phyloP scores from a whole-genome alignment of 1,284 basidiomycete species.

The Apiotrichum domesticum region DNA sequence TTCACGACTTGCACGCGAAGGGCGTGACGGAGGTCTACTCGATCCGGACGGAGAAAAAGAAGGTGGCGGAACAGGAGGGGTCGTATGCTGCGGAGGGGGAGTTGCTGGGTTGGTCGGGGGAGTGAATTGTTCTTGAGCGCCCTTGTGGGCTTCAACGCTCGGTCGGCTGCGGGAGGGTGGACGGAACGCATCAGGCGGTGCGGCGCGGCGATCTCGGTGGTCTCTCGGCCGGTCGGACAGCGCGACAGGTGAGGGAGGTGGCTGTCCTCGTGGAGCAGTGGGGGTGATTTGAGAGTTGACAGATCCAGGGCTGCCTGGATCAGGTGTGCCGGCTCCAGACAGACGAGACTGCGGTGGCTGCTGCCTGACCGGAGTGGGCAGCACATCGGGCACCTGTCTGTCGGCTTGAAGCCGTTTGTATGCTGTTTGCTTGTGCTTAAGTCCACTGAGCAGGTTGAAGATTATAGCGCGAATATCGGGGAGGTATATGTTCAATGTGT shows the following conservation, averaged over 20 bases:
- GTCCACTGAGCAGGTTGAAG: conserved; percentile 81
- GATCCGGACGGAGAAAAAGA: neutral
- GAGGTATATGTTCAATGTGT: conserved; percentile 81
- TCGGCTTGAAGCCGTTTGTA: conserved; percentile 49
- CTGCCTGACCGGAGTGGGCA: neutral
- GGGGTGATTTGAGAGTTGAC: conserved; percentile 7
- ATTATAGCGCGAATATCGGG: conserved; percentile 90
- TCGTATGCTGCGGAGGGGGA: conserved; percentile 3
- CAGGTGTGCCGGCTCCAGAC: neutral
- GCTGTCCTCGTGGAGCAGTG: neutral
- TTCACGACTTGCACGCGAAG: conserved; percentile 28
- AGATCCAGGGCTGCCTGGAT: conserved; percentile 14
- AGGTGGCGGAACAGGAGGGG: conserved; percentile 16
- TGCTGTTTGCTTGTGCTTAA: conserved; percentile 82
- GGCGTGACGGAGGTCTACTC: conserved; percentile 22
- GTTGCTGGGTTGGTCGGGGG: neutral
- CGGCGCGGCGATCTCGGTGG: conserved; percentile 22
- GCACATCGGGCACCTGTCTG: conserved; percentile 11
- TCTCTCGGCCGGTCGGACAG: conserved; percentile 24
- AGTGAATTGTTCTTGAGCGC: neutral
- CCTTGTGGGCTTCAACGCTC: neutral
- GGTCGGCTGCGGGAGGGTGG: conserved; percentile 26
- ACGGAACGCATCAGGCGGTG: conserved; percentile 47
- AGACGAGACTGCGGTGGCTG: neutral
- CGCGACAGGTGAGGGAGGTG: conserved; percentile 12